These are phyloP conservation scores for Rhizopus stolonifer DNA, from an alignment of 371 early-diverging fungal species.

Conservation along the genomic window DNA sequence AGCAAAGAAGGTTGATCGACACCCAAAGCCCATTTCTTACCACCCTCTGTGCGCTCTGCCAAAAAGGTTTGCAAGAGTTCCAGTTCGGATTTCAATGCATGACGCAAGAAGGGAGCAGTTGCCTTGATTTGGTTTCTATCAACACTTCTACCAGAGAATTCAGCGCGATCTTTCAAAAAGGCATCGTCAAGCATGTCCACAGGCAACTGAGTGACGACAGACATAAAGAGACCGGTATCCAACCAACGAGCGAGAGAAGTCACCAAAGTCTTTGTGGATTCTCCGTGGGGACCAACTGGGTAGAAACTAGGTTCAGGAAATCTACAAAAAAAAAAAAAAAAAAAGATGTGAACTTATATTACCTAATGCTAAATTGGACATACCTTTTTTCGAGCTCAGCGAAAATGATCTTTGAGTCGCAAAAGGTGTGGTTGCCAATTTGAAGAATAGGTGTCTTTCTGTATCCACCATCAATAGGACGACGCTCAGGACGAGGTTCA, in stretches of 20 bases:
- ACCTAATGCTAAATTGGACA: constrained; percentile 5
- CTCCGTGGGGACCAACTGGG: constrained; percentile 5
- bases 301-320: constrained; percentile 23
- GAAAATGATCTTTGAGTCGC: constrained; percentile 52
- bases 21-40: constrained; percentile 13
- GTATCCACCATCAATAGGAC: constrained; percentile 56
- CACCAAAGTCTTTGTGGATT: not conserved
- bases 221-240: constrained; percentile 4
- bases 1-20: constrained; percentile 6
- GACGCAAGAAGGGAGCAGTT: constrained; percentile 13
- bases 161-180: constrained; percentile 18
- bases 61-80: constrained; percentile 4
- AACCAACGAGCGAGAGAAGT: constrained; percentile 11
- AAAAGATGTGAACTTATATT: not conserved
- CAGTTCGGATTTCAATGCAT: constrained; percentile 9
- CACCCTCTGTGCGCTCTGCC: constrained; percentile 1
- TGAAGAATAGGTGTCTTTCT: constrained; percentile 63
- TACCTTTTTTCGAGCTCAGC: constrained; percentile 53
- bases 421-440: constrained; percentile 57
- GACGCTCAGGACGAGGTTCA: constrained; percentile 39
- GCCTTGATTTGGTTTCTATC: not conserved
- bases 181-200: constrained; percentile 3
- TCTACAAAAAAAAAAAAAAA: constrained; percentile 2
- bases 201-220: constrained; percentile 12
- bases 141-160: constrained; percentile 9